Base-by-base conservation (phyloP, 768 basidiomycete genomes). In the Leucocoprinus birnbaumii region DNA sequence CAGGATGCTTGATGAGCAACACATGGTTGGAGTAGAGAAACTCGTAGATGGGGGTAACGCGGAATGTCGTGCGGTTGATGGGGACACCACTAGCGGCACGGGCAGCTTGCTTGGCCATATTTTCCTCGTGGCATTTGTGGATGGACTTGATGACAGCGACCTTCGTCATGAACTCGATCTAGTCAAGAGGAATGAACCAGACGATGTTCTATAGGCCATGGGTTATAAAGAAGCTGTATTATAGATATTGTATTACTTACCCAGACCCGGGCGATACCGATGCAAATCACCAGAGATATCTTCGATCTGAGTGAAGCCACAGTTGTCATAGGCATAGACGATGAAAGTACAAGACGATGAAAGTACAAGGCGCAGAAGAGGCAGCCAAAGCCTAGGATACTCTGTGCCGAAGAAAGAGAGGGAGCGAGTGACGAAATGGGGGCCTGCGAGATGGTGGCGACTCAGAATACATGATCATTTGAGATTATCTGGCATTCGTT, bases 371-470 rank as follows among this genome's bases (percentile, higher is more conserved):
- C 96, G 58, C 72, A 72, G 75, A 98, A 77, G 51, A 98, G n/a
- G 96, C 96, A 31, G 78, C 71, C n/a, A 95, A 97, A n/a, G n/a
- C n/a, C n/a, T n/a, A 3, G 93, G 94, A 50, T 91, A 86, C 71
- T 96, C 93, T 89, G 92, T 91, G 78, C 94, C 95, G 89, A 94
- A 95, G 83, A 91, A 94, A 8, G 88, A 80, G 65, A 95, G 94
- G 60, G 94, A 85, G 73, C 94, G 92, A 31, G 94, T 96, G 71
- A 94, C 83, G 76, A 96, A 76, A 96, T 97, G 59, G 98, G 78
- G 1, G 96, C 96, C 71, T 98, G 96, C 40, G 96, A 98, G 73
- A 98, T 98, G 72, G 97, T 94, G 55, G 96, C 96, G 55, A 98
- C 96, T 77, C 96, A 92, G 60, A 95, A 78, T 97, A 96, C 66